Evolutionary conservation across 2,329 filamentous ascomycete genomes (phyloP).

Genomic region (Xylariaceae sp.): DNA sequence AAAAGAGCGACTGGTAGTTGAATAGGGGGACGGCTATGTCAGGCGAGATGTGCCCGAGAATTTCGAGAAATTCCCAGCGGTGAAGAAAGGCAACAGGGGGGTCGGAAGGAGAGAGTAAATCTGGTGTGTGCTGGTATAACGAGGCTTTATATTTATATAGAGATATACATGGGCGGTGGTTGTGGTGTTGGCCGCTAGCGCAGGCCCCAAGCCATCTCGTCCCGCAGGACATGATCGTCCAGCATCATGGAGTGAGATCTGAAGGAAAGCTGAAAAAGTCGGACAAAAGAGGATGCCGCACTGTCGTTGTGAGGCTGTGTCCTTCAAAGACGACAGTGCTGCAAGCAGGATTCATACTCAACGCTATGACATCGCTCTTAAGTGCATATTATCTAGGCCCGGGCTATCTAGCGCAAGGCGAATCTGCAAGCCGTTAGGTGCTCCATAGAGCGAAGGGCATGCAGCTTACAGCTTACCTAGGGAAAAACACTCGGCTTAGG

Average conservation of each 20-base stretch:
- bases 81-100: background rate
- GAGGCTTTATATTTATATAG: conserved; percentile 4
- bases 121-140: background rate
- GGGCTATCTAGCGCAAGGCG: background rate
- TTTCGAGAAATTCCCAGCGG: background rate
- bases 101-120: background rate
- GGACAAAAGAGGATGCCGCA: conserved; percentile 27
- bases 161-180: background rate
- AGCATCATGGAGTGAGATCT: conserved; percentile 1
- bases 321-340: conserved; percentile 23
- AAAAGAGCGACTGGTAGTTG: background rate
- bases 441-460: background rate
- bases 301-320: conserved; percentile 23
- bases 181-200: background rate
- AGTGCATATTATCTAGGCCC: conserved; percentile 12
- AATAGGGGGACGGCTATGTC: background rate
- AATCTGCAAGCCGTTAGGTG: background rate
- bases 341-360: conserved; percentile 14
- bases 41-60: background rate
- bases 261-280: background rate
- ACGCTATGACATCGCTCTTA: conserved; percentile 9
- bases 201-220: background rate
- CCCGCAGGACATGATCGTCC: background rate
- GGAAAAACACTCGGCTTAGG: background rate
- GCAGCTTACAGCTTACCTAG: background rate